phyloP scores from a whole-genome alignment of 495 filamentous ascomycete genomes.

The Penicillium parvum region DNA sequence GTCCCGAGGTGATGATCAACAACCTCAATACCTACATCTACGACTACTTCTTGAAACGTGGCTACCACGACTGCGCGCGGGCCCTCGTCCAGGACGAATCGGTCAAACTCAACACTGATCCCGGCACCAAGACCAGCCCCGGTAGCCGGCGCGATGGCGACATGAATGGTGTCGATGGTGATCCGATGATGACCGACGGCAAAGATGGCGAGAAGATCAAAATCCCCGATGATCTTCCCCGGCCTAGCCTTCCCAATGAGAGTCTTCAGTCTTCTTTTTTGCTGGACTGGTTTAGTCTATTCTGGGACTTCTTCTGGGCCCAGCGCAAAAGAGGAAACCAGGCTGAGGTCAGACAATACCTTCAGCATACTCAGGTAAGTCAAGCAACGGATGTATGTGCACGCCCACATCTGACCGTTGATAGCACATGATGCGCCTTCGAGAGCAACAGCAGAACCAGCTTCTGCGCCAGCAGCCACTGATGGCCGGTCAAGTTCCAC shows the following conservation, averaged over 20 bases:
- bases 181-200: conserved; percentile 74
- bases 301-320: conserved; percentile 90
- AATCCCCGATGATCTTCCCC: conserved; percentile 72
- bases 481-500: conserved; percentile 60
- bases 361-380: conserved; percentile 76
- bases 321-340: conserved; percentile 59
- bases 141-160: conserved; percentile 60
- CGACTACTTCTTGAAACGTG: conserved; percentile 85
- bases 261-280: conserved; percentile 72
- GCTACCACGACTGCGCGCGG: conserved; percentile 74
- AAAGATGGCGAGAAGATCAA: conserved; percentile 74
- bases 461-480: conserved; percentile 67
- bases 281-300: conserved; percentile 91
- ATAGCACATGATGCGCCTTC: conserved; percentile 39
- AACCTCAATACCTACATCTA: conserved; percentile 97
- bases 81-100: conserved; percentile 54
- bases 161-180: conserved; percentile 72
- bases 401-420: conserved; percentile 11
- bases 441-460: conserved; percentile 57
- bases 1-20: conserved; percentile 59
- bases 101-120: conserved; percentile 53
- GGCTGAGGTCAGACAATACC: conserved; percentile 60
- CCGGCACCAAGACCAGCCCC: conserved; percentile 54
- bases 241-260: conserved; percentile 60
- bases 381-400: background rate